Evolutionary conservation across 331 rosid genomes (phyloP).

Genomic region (Arachis monticola): DNA sequence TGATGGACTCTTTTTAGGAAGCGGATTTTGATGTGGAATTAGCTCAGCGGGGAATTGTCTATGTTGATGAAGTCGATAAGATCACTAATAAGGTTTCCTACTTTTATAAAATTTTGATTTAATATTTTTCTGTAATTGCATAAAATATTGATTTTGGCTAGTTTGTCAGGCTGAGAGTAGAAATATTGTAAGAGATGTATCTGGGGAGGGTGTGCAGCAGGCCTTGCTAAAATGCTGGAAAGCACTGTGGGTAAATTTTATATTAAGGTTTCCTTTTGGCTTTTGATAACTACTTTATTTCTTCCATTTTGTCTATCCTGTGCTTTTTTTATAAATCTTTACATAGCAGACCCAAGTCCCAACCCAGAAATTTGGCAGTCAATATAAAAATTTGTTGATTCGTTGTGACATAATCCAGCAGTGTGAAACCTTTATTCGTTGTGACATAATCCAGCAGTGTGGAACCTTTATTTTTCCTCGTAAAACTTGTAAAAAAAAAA

Average conservation of each 20-base stretch:
- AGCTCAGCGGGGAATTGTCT: slow-evolving; percentile 76
- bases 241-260: slow-evolving; percentile 64
- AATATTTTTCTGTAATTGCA: not conserved
- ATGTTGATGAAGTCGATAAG: slow-evolving; percentile 80
- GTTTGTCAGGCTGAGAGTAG: slow-evolving; percentile 57
- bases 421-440: not conserved
- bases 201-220: slow-evolving; percentile 85
- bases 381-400: not conserved
- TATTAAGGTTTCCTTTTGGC: not conserved
- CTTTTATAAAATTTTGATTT: slow-evolving; percentile 1
- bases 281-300: slow-evolving; percentile 5
- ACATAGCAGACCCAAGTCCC: not conserved
- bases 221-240: slow-evolving; percentile 78
- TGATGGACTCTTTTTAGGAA: slow-evolving; percentile 55
- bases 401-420: not conserved
- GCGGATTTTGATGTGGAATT: slow-evolving; percentile 74
- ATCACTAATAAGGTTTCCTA: slow-evolving; percentile 64
- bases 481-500: not conserved
- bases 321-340: not conserved
- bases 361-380: not conserved
- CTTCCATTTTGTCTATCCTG: not conserved
- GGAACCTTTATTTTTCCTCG: not conserved
- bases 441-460: not conserved
- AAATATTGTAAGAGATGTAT: slow-evolving; percentile 75
- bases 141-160: slow-evolving; percentile 15